Evolutionary conservation across 805 yeast species (phyloP), one percentile per base, ranked within the genome.

Genomic region (Starmerella tilneyi): DNA sequence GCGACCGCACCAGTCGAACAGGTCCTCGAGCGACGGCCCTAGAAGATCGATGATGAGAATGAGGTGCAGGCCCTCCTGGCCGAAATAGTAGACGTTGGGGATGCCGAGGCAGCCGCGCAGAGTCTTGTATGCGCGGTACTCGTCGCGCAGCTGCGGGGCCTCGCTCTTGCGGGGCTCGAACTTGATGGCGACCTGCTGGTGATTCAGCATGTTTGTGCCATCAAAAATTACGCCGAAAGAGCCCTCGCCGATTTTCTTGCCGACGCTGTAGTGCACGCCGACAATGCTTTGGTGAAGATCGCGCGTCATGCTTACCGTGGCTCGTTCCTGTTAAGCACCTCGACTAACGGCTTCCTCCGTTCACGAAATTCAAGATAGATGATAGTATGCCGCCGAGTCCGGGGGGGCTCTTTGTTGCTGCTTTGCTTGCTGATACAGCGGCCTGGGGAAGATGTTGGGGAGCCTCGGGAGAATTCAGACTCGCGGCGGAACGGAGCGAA

Each of bases 1-100:
- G 43, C 98, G 78, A 30, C 94, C 94, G 67, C 98, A 92, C 97
- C 97, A 92, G 62, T 92, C 98, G 64, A 92, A 92, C 54, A 92
- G 69, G 65, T 92, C 98, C 63, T 92, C 98, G 52, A 92, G 71
- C 1, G 94, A 82, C 9, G 98, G 98, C 11, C 98, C 98, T 57
- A 92, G 72, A 36, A 92, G 72, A 62, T 92, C 98, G 56, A 92
- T 92, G 30, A 92, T 95, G 52, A 92, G 70, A 43, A 92, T 86
- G 63, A 89, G 88, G 69, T 92, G 97, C 49, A 92, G 75, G 26
- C 98, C 97, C 66, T 92, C 98, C 62, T 92, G 97, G 48, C 98
- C 98, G 63, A 89, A 89, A 63, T 86, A 92, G 67, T 92, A 92
- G n/a, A 95, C 97, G 58, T 80, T 78, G 43, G 98, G 98, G 43